Evolutionary conservation across 805 yeast genomes (phyloP), one percentile per base, ranked within the genome.

Genomic region (Ogataea polymorpha): DNA sequence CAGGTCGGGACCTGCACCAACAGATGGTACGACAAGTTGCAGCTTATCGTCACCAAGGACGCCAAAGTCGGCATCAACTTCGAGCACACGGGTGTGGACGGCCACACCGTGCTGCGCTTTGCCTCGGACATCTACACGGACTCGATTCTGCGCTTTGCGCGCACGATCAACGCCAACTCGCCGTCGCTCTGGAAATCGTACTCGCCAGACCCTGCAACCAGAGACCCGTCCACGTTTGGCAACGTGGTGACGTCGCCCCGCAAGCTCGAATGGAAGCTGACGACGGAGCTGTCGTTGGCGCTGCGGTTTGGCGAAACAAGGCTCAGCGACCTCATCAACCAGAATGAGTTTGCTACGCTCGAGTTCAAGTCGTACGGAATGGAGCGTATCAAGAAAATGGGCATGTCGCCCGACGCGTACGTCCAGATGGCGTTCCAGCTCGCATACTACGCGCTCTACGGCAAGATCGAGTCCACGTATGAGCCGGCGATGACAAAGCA

Each of bases 401-500:
- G 88, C 47, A 82, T 81, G 61, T 85, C 95, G 2, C 97, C 97
- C 0, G 97, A 89, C 70, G 97, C 97, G 0, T 89, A 85, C 65
- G 82, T 85, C 27, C 97, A 89, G 62, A 87, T 89, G 91, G 83
- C 89, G 17, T 87, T 88, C 70, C 96, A 89, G 63, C 86, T 93
- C 7, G 88, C 96, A 4, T 89, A 88, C 62, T 89, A 86, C 58
- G 95, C 96, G 0, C 71, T 89, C 27, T 89, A 89, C 59, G 96
- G 97, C 35, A 86, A 85, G 58, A 91, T 88, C 28, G 97, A 88
- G 62, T 86, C 95, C 49, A 87, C 96, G 5, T 89, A 89, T 61
- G 97, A 89, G 65, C 97, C 97, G 2, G 96, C 96, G 7, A 89
- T 89, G 97, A 90, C 96, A 4, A 89, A 89, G 62, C 70, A 70